Conservation (phyloP, 1,139 yeast species). For the Taphrina populina region DNA sequence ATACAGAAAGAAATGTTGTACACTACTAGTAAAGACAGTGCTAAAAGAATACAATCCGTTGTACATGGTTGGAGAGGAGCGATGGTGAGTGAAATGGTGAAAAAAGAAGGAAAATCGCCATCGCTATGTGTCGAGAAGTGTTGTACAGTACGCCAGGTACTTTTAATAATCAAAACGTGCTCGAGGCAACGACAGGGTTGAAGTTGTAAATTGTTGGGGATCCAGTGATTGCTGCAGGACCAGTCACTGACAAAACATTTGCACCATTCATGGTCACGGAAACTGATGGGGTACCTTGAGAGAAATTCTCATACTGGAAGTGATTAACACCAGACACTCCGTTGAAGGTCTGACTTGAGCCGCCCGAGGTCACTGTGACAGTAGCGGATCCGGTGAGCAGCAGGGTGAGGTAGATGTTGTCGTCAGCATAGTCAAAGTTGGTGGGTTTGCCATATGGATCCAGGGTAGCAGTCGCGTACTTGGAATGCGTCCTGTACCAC, state of each 20-base stretch:
- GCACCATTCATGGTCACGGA: conserved; percentile 19
- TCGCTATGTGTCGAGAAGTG: no score
- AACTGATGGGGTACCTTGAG: conserved; percentile 29
- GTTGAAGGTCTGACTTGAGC: conserved; percentile 21
- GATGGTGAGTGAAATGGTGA: no score
- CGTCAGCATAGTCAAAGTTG: conserved; percentile 29
- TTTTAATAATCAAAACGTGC: conserved; percentile 6
- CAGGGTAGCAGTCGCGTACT: conserved; percentile 29
- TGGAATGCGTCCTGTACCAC: conserved; percentile 36
- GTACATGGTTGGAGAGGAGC: no score
- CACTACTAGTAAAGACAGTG: no score
- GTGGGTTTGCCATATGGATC: conserved; percentile 35
- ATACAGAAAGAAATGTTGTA: no score
- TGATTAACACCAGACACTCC: conserved; percentile 33
- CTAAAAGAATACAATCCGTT: no score
- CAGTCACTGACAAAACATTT: conserved; percentile 15
- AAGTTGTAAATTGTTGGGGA: conserved; percentile 30
- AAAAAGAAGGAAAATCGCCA: no score
- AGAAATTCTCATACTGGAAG: conserved; percentile 27
- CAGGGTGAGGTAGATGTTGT: conserved; percentile 29
- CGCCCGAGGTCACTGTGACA: conserved; percentile 33
- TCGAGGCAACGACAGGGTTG: conserved; percentile 29
- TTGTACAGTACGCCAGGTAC: no score
- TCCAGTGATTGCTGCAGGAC: conserved; percentile 17
- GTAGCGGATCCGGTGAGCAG: conserved; percentile 32